These are phyloP conservation scores for Mortierella claussenii DNA, from an alignment of 192 early-diverging fungal genomes.

Conservation along the genomic window DNA sequence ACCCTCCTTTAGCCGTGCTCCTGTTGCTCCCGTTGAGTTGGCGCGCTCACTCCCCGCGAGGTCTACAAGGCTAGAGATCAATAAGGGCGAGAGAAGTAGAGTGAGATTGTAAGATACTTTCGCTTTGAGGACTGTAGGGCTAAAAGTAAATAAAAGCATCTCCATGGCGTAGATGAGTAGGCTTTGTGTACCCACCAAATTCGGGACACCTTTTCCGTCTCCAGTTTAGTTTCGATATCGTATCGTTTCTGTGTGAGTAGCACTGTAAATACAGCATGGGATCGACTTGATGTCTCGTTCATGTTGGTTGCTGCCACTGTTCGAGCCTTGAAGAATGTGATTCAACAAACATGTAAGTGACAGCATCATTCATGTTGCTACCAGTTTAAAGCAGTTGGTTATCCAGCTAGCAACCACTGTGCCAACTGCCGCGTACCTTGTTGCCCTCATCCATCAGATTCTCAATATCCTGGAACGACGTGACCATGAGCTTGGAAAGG, in stretches of 20 bases:
- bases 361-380: too few species aligned
- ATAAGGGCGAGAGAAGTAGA: too few species aligned
- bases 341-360: too few species aligned
- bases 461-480: slow-evolving; percentile 73
- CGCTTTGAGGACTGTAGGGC: too few species aligned
- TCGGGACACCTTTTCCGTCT: slow-evolving; percentile 79
- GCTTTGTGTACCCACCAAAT: slow-evolving; percentile 73
- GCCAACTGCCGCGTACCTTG: slow-evolving; percentile 75
- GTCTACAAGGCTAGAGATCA: slow-evolving; percentile 80
- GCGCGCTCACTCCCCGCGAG: slow-evolving; percentile 95
- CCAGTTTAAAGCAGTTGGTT: too few species aligned
- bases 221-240: slow-evolving; percentile 62
- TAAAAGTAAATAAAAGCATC: too few species aligned
- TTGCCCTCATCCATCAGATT: slow-evolving; percentile 84
- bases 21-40: slow-evolving; percentile 85
- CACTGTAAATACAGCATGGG: slow-evolving; percentile 88
- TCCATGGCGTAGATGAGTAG: too few species aligned
- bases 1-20: slow-evolving; percentile 88
- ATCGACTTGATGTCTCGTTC: slow-evolving; percentile 92
- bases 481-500: slow-evolving; percentile 84
- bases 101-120: too few species aligned
- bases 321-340: slow-evolving; percentile 68
- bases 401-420: too few species aligned
- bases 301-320: slow-evolving; percentile 95
- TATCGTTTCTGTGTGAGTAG: slow-evolving; percentile 74